A percentile compares a stretch with the other conserved stretches of the same genome.
Conservation (phyloP, 164 flowering plant genomes). For the Annona cherimola region DNA sequence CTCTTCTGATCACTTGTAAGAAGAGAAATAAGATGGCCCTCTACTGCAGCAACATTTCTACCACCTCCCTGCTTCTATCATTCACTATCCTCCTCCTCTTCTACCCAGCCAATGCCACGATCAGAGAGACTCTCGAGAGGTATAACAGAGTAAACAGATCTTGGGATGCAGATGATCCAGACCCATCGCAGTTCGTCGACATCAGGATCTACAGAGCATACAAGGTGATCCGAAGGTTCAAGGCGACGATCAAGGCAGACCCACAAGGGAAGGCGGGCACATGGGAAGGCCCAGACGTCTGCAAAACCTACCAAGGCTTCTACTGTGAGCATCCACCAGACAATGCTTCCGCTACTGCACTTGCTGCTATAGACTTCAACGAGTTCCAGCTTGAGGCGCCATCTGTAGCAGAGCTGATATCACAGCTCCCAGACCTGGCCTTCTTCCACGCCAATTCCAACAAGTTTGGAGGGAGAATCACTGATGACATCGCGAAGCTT, state of each 20-base stretch:
- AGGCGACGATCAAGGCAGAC: conserved; percentile 36
- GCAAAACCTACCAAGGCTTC: conserved; percentile 51
- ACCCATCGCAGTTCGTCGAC: conserved; percentile 21
- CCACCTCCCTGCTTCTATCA: not conserved
- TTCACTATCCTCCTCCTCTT: not conserved
- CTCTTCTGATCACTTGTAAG: not conserved
- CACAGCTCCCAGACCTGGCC: conserved; percentile 28
- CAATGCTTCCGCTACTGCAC: conserved; percentile 17
- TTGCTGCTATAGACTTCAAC: conserved; percentile 39
- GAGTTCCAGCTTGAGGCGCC: conserved; percentile 24
- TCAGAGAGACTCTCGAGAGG: not conserved
- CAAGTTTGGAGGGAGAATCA: conserved; percentile 28
- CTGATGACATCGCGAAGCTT: conserved; percentile 20
- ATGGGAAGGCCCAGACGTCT: conserved; percentile 52
- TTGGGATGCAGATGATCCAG: not conserved
- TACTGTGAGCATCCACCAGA: conserved; percentile 47
- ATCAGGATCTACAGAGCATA: conserved; percentile 21
- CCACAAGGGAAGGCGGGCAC: conserved; percentile 36
- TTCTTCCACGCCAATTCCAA: conserved; percentile 51
- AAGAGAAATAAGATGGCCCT: not conserved
- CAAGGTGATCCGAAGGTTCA: conserved; percentile 45
- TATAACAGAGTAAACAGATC: not conserved
- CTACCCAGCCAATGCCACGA: not conserved
- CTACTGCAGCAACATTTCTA: not conserved
- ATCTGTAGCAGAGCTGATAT: conserved; percentile 19